Evolutionary conservation across 495 filamentous ascomycete species (phyloP), one percentile per base, ranked within the genome.

Genomic region (Cercophora scortea): DNA sequence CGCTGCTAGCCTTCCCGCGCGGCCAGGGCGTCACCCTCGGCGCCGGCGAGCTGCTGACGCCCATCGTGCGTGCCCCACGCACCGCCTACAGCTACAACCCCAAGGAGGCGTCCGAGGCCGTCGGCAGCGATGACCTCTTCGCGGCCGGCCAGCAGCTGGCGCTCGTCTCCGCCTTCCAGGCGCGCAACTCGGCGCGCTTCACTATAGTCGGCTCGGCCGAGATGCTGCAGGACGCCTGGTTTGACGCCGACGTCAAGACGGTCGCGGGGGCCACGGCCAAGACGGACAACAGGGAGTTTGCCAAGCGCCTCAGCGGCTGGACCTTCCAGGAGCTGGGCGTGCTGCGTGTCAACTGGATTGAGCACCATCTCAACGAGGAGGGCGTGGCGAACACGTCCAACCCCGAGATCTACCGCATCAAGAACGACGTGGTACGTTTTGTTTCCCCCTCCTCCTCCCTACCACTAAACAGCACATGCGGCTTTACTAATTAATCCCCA

Each of bases 31-130:
- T 94, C 61, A 81, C 79, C 44, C 79, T 98, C 43, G 90, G 93
- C 38, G 79, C 83, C 60, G 79, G 80, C 51, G 82, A 79, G 60
- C 81, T 96, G 1, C 71, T 96, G 39, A 77, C 85, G 33, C 89
- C 94, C 34, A 81, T 98, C 58, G 71, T 98, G 48, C 80, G 81
- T 56, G 92, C 89, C 56, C 84, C 87, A 32, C 70, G 72, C 56
- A 94, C 90, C 34, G 85, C 90, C 59, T 98, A 98, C 73, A 86
- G 80, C 62, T 96, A 95, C 76, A 95, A 94, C 70, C 86, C 90
- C 34, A 93, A 94, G 77, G 90, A 96, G 52, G 89, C 95, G 54
- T 64, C 73, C 34, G 82, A 85, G 42, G 67, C 71, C 12, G 72
- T 87, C 19, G 25, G 25, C 5, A 25, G 25, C 25, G 76, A 79